Percentiles rank a stretch among this genome's conserved stretches.
phyloP scores from a whole-genome alignment of 140 eudicot genomes.

The Anethum foeniculum region DNA sequence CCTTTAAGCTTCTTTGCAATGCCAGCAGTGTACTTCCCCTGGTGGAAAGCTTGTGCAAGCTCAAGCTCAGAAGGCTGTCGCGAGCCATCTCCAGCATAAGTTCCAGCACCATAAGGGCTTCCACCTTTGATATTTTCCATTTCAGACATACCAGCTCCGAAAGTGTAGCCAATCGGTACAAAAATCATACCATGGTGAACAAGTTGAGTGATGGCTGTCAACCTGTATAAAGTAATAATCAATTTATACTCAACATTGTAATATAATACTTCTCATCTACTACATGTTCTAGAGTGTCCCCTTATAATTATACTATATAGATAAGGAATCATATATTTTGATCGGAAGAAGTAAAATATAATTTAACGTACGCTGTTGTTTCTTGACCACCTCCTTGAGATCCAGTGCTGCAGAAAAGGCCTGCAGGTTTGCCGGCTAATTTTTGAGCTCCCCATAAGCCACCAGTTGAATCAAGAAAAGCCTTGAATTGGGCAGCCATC shows the following conservation, averaged over 20 bases:
- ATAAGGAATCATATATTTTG: neutral
- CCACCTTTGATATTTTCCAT: constrained; percentile 67
- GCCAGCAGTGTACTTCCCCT: constrained; percentile 50
- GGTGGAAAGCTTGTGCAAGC: constrained; percentile 52
- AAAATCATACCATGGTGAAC: constrained; percentile 70
- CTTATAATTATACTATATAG: neutral
- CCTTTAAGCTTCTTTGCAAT: constrained; percentile 50
- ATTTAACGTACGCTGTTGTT: neutral
- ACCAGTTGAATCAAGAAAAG: constrained; percentile 56
- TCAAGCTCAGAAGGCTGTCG: constrained; percentile 60
- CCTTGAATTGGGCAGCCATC: constrained; percentile 75
- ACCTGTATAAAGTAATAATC: constrained; percentile 20
- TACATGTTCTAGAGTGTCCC: neutral
- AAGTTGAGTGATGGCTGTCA: constrained; percentile 62
- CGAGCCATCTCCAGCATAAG: constrained; percentile 61
- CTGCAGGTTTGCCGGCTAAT: constrained; percentile 20
- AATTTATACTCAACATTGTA: neutral
- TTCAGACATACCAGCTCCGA: constrained; percentile 64
- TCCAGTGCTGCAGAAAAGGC: constrained; percentile 3
- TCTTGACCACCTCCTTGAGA: constrained; percentile 16
- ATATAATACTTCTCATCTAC: neutral
- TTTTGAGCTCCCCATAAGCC: constrained; percentile 53
- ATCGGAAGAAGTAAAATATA: neutral
- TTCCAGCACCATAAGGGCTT: constrained; percentile 79
- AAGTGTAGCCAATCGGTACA: constrained; percentile 66